Conservation (phyloP, 2,329 filamentous ascomycete species). For the Sclerotinia sclerotiorum region DNA sequence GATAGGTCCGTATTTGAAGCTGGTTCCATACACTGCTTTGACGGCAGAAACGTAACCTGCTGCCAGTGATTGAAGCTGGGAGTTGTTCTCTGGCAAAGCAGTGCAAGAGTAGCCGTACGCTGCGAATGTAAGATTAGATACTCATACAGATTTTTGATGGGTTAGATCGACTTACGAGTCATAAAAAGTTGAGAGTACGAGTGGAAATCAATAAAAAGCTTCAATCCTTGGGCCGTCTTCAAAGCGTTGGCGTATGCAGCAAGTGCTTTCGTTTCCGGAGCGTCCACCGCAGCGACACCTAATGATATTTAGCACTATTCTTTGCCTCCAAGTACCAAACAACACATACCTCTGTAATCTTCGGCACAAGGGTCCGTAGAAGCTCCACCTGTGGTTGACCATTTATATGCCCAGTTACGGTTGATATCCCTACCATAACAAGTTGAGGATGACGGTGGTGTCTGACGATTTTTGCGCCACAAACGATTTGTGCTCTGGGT, state of each 20-base stretch:
- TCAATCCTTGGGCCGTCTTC: constrained; percentile 49
- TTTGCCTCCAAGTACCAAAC: not conserved
- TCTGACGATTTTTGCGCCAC: constrained; percentile 62
- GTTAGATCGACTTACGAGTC: constrained; percentile 40
- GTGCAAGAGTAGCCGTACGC: constrained; percentile 61
- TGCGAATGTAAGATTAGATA: constrained; percentile 18
- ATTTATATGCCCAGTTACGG: constrained; percentile 57
- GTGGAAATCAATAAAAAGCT: constrained; percentile 65
- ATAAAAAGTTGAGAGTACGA: constrained; percentile 61
- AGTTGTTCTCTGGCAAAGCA: constrained; percentile 47
- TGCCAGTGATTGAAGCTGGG: constrained; percentile 51
- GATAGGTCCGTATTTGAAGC: constrained; percentile 47
- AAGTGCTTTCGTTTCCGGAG: constrained; percentile 54
- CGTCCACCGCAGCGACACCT: constrained; percentile 47
- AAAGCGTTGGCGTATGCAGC: constrained; percentile 49
- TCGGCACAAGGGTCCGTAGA: constrained; percentile 53
- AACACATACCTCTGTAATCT: constrained; percentile 45
- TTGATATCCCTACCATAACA: constrained; percentile 57
- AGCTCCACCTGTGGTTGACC: constrained; percentile 49
- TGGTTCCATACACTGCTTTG: constrained; percentile 52
- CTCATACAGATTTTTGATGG: not conserved
- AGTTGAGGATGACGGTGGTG: constrained; percentile 40
- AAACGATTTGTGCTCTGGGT: constrained; percentile 56
- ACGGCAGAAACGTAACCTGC: constrained; percentile 53
- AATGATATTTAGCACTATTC: not conserved